Evolutionary conservation across 495 filamentous ascomycete species (phyloP).

Genomic region (Tuber calosporum): DNA sequence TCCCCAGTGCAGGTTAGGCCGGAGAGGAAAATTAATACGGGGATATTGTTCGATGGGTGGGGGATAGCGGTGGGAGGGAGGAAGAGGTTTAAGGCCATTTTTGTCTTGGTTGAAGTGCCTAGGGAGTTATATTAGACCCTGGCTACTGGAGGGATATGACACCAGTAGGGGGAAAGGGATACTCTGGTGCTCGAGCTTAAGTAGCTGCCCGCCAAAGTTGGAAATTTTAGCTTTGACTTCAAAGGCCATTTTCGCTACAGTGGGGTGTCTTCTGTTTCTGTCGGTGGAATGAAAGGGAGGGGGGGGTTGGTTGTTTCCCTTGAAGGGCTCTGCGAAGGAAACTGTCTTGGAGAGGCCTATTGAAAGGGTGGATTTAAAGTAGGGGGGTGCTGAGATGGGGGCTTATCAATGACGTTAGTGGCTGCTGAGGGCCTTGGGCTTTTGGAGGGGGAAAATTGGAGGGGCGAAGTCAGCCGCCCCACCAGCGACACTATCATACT

Average conservation of each 20-base stretch:
- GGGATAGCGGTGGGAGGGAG: conserved; percentile 49
- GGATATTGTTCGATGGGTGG: conserved; percentile 51
- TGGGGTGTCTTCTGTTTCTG: background rate
- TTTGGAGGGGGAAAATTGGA: background rate
- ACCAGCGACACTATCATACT: too few relatives aligned
- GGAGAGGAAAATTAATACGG: conserved; percentile 88
- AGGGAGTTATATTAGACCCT: conserved; percentile 4
- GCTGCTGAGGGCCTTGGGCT: background rate
- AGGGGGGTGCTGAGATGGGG: background rate
- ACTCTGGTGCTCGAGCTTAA: conserved; percentile 83
- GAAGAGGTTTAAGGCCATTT: conserved; percentile 65
- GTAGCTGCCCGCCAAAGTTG: conserved; percentile 88
- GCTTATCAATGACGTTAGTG: background rate
- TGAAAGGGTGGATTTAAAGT: background rate
- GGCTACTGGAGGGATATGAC: background rate
- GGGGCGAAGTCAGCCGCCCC: background rate
- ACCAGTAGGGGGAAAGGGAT: too few relatives aligned
- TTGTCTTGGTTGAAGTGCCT: conserved; percentile 55
- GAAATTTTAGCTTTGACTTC: conserved; percentile 81
- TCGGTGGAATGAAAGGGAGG: background rate
- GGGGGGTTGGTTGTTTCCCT: background rate
- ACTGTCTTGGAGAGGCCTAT: conserved; percentile 14
- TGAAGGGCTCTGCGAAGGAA: background rate
- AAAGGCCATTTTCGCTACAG: conserved; percentile 57
- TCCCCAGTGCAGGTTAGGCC: conserved; percentile 92